Conservation (phyloP, 768 basidiomycete species). For the Amyloporia xantha region DNA sequence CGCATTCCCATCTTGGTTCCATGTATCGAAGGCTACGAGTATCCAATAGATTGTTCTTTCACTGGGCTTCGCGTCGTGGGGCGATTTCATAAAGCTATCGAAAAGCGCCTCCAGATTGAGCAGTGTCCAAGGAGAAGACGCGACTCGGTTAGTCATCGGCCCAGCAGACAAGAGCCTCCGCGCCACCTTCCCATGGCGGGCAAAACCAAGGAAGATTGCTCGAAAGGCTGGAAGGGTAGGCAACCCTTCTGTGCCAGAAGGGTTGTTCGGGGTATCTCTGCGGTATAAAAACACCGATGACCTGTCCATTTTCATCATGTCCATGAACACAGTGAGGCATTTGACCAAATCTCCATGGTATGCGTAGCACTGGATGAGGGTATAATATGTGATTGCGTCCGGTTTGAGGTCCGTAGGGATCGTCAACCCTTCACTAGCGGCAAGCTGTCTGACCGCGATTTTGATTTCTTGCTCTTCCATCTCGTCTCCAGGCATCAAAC, state of each 20-base stretch:
- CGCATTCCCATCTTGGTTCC: slow-evolving; percentile 44
- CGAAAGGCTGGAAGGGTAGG: slow-evolving; percentile 53
- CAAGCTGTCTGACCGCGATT: slow-evolving; percentile 32
- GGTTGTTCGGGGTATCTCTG: background rate
- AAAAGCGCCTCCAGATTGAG: slow-evolving; percentile 52
- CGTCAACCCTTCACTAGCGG: slow-evolving; percentile 37
- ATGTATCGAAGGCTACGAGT: slow-evolving; percentile 54
- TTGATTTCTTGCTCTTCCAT: slow-evolving; percentile 24
- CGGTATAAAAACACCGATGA: background rate
- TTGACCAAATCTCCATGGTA: slow-evolving; percentile 61
- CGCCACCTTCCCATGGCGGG: slow-evolving; percentile 39
- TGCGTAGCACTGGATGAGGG: slow-evolving; percentile 62
- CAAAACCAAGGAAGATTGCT: slow-evolving; percentile 71
- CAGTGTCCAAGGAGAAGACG: slow-evolving; percentile 43
- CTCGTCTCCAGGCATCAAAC: slow-evolving; percentile 33
- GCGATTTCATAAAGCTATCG: slow-evolving; percentile 54
- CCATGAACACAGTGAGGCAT: slow-evolving; percentile 52
- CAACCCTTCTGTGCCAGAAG: slow-evolving; percentile 21
- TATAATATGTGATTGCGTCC: slow-evolving; percentile 59
- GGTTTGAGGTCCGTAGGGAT: slow-evolving; percentile 41
- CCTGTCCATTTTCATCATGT: slow-evolving; percentile 47
- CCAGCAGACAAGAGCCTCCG: slow-evolving; percentile 10
- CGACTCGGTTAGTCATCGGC: background rate
- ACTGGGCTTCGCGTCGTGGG: slow-evolving; percentile 36
- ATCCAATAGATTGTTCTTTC: slow-evolving; percentile 57